These are phyloP conservation scores for Xylariales sp. DNA, from an alignment of 2,329 filamentous ascomycete genomes.

Conservation along the genomic window DNA sequence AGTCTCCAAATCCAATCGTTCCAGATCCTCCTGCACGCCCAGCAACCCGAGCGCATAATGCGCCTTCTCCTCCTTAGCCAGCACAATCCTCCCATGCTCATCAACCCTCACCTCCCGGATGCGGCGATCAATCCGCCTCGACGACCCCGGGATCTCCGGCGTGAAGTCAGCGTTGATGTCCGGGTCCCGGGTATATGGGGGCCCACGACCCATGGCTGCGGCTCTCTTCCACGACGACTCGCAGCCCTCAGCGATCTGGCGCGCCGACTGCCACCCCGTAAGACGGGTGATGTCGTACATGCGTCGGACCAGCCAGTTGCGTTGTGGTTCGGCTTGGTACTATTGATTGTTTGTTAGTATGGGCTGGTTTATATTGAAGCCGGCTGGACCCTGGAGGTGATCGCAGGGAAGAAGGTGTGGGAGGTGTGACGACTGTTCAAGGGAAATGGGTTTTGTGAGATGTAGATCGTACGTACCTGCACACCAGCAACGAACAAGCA, in stretches of 20 bases:
- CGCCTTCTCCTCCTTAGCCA: constrained; percentile 59
- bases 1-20: constrained; percentile 53
- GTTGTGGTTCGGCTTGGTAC: constrained; percentile 66
- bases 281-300: constrained; percentile 71
- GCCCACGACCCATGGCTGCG: constrained; percentile 67
- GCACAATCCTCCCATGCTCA: constrained; percentile 41
- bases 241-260: constrained; percentile 76
- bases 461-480: constrained; percentile 56
- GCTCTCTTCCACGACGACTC: constrained; percentile 80
- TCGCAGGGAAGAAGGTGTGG: too few relatives aligned
- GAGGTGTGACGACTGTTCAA: too few relatives aligned
- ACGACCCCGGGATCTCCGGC: constrained; percentile 38
- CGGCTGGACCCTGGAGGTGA: too few relatives aligned
- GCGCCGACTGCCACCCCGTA: constrained; percentile 83
- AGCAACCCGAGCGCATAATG: constrained; percentile 77
- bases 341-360: too few relatives aligned
- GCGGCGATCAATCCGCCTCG: constrained; percentile 45
- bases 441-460: too few relatives aligned
- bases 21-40: constrained; percentile 71
- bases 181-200: constrained; percentile 58
- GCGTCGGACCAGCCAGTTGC: constrained; percentile 71
- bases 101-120: constrained; percentile 43
- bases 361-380: too few relatives aligned
- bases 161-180: constrained; percentile 21
- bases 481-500: constrained; percentile 84